Conservation (phyloP, 225 moss, liverwort and hornwort species). For the Ulota crispa region DNA sequence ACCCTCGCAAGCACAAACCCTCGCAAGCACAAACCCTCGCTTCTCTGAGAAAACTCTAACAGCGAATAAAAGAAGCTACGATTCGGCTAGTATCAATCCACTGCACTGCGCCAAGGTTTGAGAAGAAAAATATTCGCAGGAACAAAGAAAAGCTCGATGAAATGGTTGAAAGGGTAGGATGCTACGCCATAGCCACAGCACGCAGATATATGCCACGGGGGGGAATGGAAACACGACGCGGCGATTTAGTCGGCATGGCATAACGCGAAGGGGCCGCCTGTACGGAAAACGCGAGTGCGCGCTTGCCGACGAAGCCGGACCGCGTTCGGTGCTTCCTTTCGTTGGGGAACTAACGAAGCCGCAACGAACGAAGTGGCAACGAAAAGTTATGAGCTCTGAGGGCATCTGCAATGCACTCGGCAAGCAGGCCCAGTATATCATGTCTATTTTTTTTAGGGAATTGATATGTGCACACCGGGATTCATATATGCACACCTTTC, state of each 20-base stretch:
- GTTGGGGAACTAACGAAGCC: background rate
- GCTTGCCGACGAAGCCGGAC: background rate
- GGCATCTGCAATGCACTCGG: too few relatives aligned
- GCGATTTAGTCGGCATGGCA: background rate
- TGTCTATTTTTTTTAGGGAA: too few relatives aligned
- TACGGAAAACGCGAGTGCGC: background rate
- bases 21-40: background rate
- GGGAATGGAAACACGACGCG: background rate
- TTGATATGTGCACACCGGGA: too few relatives aligned
- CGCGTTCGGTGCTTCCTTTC: conserved; percentile 2
- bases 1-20: too few relatives aligned
- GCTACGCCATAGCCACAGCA: fast-evolving
- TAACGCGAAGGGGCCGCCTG: background rate
- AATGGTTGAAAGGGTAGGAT: background rate
- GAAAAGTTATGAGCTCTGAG: too few relatives aligned
- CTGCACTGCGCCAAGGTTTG: background rate
- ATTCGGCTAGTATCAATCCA: background rate
- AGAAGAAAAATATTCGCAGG: background rate
- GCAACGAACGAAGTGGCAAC: background rate
- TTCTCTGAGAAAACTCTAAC: background rate
- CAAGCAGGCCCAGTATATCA: too few relatives aligned
- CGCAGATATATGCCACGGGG: background rate
- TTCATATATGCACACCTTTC: too few relatives aligned
- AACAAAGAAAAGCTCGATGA: too few relatives aligned
- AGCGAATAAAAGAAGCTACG: background rate